Percentiles rank a stretch among this genome's conserved stretches.
These are phyloP conservation scores for Penicillium bovifimosum DNA, from an alignment of 495 filamentous ascomycete species.

Conservation along the genomic window DNA sequence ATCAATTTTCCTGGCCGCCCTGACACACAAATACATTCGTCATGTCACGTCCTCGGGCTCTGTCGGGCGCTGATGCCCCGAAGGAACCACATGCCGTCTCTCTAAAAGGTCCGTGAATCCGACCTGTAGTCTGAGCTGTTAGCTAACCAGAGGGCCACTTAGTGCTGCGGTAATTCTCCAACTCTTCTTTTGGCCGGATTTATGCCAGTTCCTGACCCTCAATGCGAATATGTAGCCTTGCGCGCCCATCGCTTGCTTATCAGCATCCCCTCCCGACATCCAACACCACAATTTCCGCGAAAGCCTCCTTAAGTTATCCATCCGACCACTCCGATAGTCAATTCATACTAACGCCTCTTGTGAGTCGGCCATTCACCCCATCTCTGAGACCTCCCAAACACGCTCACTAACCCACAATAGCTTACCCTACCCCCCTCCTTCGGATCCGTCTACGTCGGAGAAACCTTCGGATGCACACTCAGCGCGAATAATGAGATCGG, in stretches of 20 bases:
- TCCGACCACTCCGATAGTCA: conserved; percentile 40
- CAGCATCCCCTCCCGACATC: conserved; percentile 53
- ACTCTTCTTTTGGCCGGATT: not conserved
- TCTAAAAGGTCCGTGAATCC: conserved; percentile 58
- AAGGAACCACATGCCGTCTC: conserved; percentile 83
- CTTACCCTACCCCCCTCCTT: conserved; percentile 91
- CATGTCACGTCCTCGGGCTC: conserved; percentile 44
- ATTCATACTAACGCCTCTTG: conserved; percentile 58
- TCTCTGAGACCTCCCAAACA: not conserved
- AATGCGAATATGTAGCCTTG: conserved; percentile 35
- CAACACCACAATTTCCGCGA: conserved; percentile 43
- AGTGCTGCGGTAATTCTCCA: conserved; percentile 43
- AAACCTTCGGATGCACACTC: conserved; percentile 89
- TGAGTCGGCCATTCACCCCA: conserved; percentile 21
- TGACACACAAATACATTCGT: not conserved
- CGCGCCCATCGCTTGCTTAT: conserved; percentile 50
- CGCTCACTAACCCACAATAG: conserved; percentile 24
- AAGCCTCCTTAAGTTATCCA: conserved; percentile 50
- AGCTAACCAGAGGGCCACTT: not conserved
- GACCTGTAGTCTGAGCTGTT: not conserved
- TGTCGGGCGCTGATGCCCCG: conserved; percentile 49
- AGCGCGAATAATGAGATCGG: conserved; percentile 85
- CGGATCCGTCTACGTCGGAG: conserved; percentile 90
- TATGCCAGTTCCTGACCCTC: conserved; percentile 12
- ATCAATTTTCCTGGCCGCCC: not conserved